Percentiles rank a stretch among this genome's conserved stretches.
Evolutionary conservation across 192 early-diverging fungal species (phyloP).

Genomic region (Coemansia reversa): DNA sequence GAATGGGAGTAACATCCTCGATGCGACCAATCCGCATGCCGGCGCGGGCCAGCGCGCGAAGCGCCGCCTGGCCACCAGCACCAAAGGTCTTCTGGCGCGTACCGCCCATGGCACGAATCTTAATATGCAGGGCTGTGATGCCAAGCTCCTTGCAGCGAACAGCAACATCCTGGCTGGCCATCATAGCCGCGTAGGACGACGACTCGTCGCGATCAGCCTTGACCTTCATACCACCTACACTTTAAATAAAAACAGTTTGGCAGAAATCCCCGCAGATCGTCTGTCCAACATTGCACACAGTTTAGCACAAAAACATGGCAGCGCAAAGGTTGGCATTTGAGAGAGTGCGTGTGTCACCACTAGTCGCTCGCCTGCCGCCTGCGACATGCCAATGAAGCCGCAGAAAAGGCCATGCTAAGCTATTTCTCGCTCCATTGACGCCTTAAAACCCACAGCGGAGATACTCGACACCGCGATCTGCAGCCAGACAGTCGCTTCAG

Average conservation of each 20-base stretch:
- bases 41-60: conserved; percentile 97
- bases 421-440: not conserved
- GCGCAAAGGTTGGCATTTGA: conserved; percentile 35
- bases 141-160: conserved; percentile 98
- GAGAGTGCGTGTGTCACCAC: conserved; percentile 71
- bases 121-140: conserved; percentile 99
- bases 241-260: not conserved
- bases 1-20: conserved; percentile 97
- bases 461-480: conserved; percentile 17
- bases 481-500: too few relatives aligned
- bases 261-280: not conserved
- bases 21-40: conserved; percentile 99
- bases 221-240: conserved; percentile 98
- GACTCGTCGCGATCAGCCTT: conserved; percentile 99
- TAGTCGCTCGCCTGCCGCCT: conserved; percentile 55
- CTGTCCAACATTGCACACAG: not conserved
- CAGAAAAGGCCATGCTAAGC: conserved; percentile 7
- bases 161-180: conserved; percentile 99
- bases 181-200: conserved; percentile 99
- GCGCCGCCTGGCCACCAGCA: conserved; percentile 95
- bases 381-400: conserved; percentile 21
- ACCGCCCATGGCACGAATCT: conserved; percentile 99
- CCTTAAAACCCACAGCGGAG: conserved; percentile 51
- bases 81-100: conserved; percentile 98
- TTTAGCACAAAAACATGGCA: conserved; percentile 12